Conservation (phyloP, 306 rosid genomes). For the Castanea mollissima region DNA sequence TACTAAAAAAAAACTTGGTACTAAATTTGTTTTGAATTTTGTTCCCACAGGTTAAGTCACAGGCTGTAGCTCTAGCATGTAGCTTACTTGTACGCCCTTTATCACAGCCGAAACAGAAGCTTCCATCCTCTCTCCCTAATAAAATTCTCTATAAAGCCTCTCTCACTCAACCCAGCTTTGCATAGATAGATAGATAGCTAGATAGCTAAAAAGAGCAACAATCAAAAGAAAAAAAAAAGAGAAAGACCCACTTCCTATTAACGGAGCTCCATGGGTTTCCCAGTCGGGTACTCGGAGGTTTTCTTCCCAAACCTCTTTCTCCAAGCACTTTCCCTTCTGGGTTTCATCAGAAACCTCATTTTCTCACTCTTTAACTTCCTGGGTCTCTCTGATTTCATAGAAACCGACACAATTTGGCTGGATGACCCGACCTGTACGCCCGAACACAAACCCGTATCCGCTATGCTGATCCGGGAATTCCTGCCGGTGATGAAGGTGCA, state of each 20-base stretch:
- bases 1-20: too few species aligned
- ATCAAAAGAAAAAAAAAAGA: not conserved
- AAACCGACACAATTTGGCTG: slow-evolving; percentile 48
- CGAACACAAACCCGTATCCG: slow-evolving; percentile 53
- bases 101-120: slow-evolving; percentile 25
- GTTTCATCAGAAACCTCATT: slow-evolving; percentile 53
- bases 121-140: slow-evolving; percentile 19
- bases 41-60: not conserved
- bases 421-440: slow-evolving; percentile 21
- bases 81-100: too few species aligned
- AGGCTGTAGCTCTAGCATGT: not conserved
- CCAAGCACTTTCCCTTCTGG: slow-evolving; percentile 57
- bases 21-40: not conserved
- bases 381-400: slow-evolving; percentile 68
- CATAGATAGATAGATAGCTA: not conserved
- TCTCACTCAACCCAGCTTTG: not conserved
- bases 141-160: not conserved
- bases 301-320: slow-evolving; percentile 61
- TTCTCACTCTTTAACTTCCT: slow-evolving; percentile 52
- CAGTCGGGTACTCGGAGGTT: slow-evolving; percentile 71
- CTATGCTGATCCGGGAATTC: slow-evolving; percentile 59
- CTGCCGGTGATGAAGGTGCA: slow-evolving; percentile 56
- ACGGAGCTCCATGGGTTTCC: slow-evolving; percentile 64
- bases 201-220: too few species aligned
- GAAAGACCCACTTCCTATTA: not conserved